Percentiles rank a stretch among this genome's conserved stretches.
Conservation (phyloP, 192 early-diverging fungal species). For the Kappamyces sp. region DNA sequence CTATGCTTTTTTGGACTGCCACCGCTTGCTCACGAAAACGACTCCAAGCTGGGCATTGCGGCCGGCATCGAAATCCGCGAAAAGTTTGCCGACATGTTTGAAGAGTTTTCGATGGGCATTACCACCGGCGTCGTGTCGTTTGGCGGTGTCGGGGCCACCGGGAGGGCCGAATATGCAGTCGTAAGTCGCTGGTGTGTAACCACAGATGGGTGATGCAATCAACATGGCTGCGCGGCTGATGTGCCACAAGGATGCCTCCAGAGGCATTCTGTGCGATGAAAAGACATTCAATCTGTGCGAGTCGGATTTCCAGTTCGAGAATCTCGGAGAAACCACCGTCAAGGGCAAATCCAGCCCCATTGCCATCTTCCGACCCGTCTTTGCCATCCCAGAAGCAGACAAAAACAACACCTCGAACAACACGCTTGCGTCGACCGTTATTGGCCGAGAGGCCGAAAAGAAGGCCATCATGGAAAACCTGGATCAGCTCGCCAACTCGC, state of each 20-base stretch:
- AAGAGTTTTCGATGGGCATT: conserved; percentile 51
- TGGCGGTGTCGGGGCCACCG: conserved; percentile 45
- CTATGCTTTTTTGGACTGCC: conserved; percentile 48
- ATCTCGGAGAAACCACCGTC: conserved; percentile 38
- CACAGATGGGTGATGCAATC: conserved; percentile 53
- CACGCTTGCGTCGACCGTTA: neutral
- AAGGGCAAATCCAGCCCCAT: conserved; percentile 44
- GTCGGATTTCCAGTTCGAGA: conserved; percentile 42
- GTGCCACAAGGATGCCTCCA: conserved; percentile 29
- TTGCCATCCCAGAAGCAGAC: conserved; percentile 16
- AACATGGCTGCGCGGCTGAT: conserved; percentile 54
- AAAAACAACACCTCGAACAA: conserved; percentile 14
- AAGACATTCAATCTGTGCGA: conserved; percentile 41
- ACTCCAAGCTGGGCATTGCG: conserved; percentile 38
- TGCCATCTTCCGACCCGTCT: conserved; percentile 30
- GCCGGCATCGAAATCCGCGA: conserved; percentile 39
- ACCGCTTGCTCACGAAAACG: conserved; percentile 49
- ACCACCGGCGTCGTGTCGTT: conserved; percentile 49
- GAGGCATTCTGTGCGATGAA: conserved; percentile 43
- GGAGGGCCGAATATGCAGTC: conserved; percentile 51
- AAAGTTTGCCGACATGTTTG: conserved; percentile 35
- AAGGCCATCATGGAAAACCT: conserved; percentile 23
- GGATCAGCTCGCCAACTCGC: conserved; percentile 4
- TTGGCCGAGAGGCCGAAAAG: conserved; percentile 40
- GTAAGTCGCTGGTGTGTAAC: conserved; percentile 23